Base-by-base conservation (phyloP, 352 stramenopile species). In the Phytophthora sansomeana region DNA sequence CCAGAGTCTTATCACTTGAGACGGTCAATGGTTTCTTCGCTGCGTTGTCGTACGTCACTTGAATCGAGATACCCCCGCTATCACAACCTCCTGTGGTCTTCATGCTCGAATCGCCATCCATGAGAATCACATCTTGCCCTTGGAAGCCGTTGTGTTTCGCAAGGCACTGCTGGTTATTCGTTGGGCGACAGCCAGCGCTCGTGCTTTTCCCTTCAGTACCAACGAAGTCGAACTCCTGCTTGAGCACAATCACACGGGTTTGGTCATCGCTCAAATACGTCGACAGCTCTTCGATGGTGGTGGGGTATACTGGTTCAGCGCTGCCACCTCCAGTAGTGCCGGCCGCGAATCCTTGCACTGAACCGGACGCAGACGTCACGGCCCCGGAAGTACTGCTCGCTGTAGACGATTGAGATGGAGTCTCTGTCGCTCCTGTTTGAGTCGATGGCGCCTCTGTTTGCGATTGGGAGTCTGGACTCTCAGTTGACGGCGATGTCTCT, bases 81-180 rank as follows among this genome's bases (percentile, higher is more conserved):
- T 81, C 67, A 7, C 58, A 69, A 55, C 72, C 77, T 3, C 21
- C 21, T 24, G 21, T 24, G 1, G 21, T 24, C 21, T 24, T 24
- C 21, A 24, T 24, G 21, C 21, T 24, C 21, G 21, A 24, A 24
- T 24, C 21, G 21, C 21, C 21, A 24, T 24, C 21, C 21, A 24
- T 24, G 21, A 77, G 53, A 50, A 87, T 84, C 16, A 73, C 58
- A 14, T 87, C 70, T 61, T 87, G 78, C 30, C 66, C 64, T 55
- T 75, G 55, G 69, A 73, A 76, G 24, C 71, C 77, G 50, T 81
- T 81, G 43, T 82, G 81, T 58, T 82, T 81, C 48, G 62, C 67
- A 29, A 85, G 64, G n/a, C 79, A 87, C 16, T 72, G 50, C 17
- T 65, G 65, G 11, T 63, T 72, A 47, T 69, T 77, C 29, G 75